Evolutionary conservation across 192 early-diverging fungal genomes (phyloP), one percentile per base, ranked within the genome.

Genomic region (Coemansia sp.): DNA sequence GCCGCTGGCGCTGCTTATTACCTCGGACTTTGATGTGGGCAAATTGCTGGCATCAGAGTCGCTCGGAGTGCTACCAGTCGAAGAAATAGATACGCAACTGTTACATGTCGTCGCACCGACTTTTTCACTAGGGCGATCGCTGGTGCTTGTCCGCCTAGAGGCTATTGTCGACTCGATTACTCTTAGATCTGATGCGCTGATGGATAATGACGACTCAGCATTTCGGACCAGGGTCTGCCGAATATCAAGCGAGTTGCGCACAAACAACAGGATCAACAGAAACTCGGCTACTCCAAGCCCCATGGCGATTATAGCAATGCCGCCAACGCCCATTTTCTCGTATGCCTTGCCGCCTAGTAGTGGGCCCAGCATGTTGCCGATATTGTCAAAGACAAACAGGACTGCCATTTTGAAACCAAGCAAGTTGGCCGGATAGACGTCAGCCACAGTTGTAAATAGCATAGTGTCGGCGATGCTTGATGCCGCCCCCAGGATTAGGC

Each of bases 321-420:
- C 80, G n/a, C 70, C 50, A 23, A 82, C 69, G n/a, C 80, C 80
- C 80, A 74, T 77, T 11, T 46, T 62, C 39, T 75, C 75, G 30
- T 82, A 82, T 7, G 73, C 69, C 55, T 72, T 72, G 33, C 80
- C 80, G 47, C 80, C 80, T 6, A 82, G 47, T 35, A 76, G 47
- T 14, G 80, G 80, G 0, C 80, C 80, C 16, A 82, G 37, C 80
- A 82, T 82, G 33, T 82, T 77, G 61, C 80, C 80, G 30, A 82
- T 38, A 16, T 82, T 77, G 69, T 82, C 80, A 63, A 82, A 82
- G 10, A 77, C 72, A 69, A 82, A 82, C 1, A 82, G 63, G 3
- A 82, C 52, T 0, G 80, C 68, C 72, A 77, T 82, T 28, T 77
- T 77, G 14, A 77, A 66, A 9, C 80, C 80, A 13, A 82, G 75